Evolutionary conservation across 768 basidiomycete species (phyloP).

Genomic region (Trametes meyenii): DNA sequence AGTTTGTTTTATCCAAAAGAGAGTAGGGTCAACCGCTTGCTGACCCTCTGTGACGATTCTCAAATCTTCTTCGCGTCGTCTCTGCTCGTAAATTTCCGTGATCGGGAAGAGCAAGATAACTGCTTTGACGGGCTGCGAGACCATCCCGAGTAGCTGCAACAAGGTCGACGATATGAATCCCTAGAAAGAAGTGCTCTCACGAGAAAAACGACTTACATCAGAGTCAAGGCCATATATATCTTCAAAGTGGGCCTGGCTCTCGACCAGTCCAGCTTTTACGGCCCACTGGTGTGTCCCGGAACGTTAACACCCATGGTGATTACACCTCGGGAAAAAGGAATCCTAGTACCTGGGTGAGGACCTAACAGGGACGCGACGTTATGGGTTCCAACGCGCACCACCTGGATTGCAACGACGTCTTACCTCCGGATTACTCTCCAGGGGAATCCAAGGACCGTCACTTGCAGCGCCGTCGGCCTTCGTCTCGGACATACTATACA

Average conservation of each 20-base stretch:
- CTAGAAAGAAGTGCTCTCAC: background rate
- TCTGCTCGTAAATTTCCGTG: constrained; percentile 49
- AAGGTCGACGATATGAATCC: too few species aligned
- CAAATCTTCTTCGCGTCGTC: constrained; percentile 62
- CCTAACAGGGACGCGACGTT: constrained; percentile 32
- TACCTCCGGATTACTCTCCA: constrained; percentile 75
- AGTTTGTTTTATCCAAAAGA: constrained; percentile 92
- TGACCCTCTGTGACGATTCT: constrained; percentile 50
- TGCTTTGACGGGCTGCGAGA: constrained; percentile 78
- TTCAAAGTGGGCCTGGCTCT: constrained; percentile 52
- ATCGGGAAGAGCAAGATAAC: constrained; percentile 86
- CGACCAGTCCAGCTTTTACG: constrained; percentile 61
- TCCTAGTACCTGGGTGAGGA: constrained; percentile 30
- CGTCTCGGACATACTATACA: constrained; percentile 3
- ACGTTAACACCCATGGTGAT: background rate
- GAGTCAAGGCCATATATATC: constrained; percentile 77
- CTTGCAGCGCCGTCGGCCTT: background rate
- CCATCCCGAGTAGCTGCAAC: constrained; percentile 65
- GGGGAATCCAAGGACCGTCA: constrained; percentile 63
- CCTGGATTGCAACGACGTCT: constrained; percentile 6
- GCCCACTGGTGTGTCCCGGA: constrained; percentile 57
- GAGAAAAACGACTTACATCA: constrained; percentile 46
- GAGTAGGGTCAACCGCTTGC: constrained; percentile 56
- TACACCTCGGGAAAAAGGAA: too few species aligned
- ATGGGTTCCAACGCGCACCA: background rate